phyloP scores from a whole-genome alignment of 2,329 filamentous ascomycete species.

The Fusarium vanettenii region DNA sequence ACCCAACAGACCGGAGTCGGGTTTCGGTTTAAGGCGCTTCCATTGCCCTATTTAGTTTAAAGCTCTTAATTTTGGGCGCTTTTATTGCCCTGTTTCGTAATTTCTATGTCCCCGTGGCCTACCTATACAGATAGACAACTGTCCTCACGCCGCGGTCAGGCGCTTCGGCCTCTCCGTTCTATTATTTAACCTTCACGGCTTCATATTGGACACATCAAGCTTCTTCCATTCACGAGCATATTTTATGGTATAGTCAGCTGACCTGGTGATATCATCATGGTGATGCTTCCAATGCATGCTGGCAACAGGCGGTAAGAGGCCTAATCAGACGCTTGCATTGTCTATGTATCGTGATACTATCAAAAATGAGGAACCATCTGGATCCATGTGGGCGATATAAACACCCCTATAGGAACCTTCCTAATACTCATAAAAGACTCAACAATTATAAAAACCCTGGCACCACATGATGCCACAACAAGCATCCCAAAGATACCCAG shows the following conservation, averaged over 20 bases:
- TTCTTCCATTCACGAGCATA: too few relatives aligned
- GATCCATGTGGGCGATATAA: constrained; percentile 1
- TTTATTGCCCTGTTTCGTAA: neutral
- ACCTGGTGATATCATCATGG: too few relatives aligned
- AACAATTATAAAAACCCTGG: neutral
- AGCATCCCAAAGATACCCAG: neutral
- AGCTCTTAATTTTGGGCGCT: neutral
- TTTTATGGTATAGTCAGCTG: too few relatives aligned
- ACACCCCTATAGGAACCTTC: constrained; percentile 4
- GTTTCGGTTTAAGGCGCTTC: neutral
- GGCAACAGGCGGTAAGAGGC: too few relatives aligned
- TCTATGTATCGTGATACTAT: neutral
- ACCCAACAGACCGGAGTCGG: neutral
- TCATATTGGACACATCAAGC: too few relatives aligned
- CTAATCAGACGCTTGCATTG: neutral
- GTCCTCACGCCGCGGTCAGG: too few relatives aligned
- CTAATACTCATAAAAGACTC: constrained; percentile 1
- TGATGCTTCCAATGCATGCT: neutral
- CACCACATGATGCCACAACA: neutral
- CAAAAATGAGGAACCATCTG: constrained; percentile 12
- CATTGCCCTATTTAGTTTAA: neutral
- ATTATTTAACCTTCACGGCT: too few relatives aligned
- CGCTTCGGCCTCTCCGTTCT: too few relatives aligned
- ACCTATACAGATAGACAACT: neutral
- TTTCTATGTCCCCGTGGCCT: neutral